Evolutionary conservation across 2,329 filamentous ascomycete species (phyloP).

Genomic region (Fusarium chlamydosporum): DNA sequence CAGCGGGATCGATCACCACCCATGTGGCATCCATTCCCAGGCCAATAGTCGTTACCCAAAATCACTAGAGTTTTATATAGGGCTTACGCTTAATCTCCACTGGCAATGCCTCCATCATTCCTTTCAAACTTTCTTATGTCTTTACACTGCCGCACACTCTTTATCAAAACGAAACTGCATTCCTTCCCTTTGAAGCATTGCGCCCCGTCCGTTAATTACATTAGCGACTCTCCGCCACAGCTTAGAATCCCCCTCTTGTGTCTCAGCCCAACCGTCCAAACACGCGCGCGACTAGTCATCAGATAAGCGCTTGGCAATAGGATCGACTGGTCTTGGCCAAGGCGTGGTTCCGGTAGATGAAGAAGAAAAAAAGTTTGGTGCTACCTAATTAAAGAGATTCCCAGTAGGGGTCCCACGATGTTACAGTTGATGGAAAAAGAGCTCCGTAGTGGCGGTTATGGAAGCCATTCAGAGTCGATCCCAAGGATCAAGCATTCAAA

Average conservation of each 20-base stretch:
- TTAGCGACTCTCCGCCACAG: slow-evolving; percentile 11
- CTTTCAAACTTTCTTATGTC: neutral
- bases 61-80: neutral
- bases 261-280: slow-evolving; percentile 41
- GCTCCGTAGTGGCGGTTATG: slow-evolving; percentile 14
- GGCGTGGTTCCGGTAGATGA: slow-evolving; percentile 4
- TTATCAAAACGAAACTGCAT: slow-evolving; percentile 18
- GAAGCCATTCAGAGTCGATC: neutral
- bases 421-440: neutral
- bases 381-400: slow-evolving; percentile 17
- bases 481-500: neutral
- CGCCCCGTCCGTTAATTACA: slow-evolving; percentile 29
- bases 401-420: slow-evolving; percentile 10
- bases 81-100: slow-evolving; percentile 23
- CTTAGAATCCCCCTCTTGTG: slow-evolving; percentile 5
- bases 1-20: slow-evolving; percentile 11
- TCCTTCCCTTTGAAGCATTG: slow-evolving; percentile 17
- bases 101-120: slow-evolving; percentile 12
- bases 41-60: neutral
- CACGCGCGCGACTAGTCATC: slow-evolving; percentile 45
- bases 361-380: neutral
- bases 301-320: slow-evolving; percentile 24
- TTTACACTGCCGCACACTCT: too few species aligned
- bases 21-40: slow-evolving; percentile 17
- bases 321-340: neutral